phyloP scores from a whole-genome alignment of 805 yeast species.

The Saturnispora zaruensis region DNA sequence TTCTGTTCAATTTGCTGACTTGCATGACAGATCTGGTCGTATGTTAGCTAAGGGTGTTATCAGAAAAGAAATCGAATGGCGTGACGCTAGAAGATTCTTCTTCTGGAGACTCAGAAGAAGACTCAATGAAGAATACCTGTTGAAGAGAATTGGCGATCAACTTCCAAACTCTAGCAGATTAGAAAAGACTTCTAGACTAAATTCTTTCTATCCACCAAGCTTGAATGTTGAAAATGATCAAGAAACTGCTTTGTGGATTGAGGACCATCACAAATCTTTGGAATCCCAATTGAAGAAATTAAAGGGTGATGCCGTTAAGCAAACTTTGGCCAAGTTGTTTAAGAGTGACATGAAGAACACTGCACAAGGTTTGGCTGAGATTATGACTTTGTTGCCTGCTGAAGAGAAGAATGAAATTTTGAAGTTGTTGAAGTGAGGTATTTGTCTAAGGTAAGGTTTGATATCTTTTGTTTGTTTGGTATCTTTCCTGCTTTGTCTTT shows the following conservation, averaged over 20 bases:
- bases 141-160: constrained; percentile 62
- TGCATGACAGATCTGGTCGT: constrained; percentile 96
- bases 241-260: constrained; percentile 79
- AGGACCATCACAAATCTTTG: constrained; percentile 58
- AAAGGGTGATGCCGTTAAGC: constrained; percentile 59
- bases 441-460: background rate
- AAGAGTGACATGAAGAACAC: constrained; percentile 46
- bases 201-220: constrained; percentile 74
- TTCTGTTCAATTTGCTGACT: constrained; percentile 92
- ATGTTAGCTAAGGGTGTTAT: constrained; percentile 94
- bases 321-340: constrained; percentile 50
- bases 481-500: constrained; percentile 9
- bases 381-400: constrained; percentile 41
- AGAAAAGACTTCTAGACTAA: constrained; percentile 78
- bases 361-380: constrained; percentile 47
- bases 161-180: constrained; percentile 54
- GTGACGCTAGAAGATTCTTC: constrained; percentile 85
- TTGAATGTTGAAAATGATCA: constrained; percentile 65
- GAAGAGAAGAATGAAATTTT: constrained; percentile 44
- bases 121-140: constrained; percentile 81
- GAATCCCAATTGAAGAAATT: constrained; percentile 54
- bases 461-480: constrained; percentile 5
- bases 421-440: constrained; percentile 21
- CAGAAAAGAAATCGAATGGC: constrained; percentile 78
- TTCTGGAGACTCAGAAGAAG: constrained; percentile 99